Evolutionary conservation across 2,329 filamentous ascomycete species (phyloP).

Genomic region (Polychaeton citri): DNA sequence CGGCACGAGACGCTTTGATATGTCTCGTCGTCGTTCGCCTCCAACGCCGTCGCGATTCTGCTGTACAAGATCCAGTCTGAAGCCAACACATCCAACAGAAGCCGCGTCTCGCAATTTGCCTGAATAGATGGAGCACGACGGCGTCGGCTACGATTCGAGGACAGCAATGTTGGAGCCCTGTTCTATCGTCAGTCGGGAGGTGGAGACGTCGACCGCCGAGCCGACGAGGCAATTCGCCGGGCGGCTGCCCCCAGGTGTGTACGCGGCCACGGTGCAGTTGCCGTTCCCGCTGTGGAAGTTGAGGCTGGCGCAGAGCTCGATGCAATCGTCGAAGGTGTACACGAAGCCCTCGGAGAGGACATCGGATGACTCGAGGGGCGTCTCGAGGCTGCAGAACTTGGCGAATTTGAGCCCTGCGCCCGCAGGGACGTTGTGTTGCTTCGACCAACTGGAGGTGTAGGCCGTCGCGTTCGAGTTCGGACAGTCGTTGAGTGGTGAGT

Average conservation of each 20-base stretch:
- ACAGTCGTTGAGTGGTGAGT: conserved; percentile 18
- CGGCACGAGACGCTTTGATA: too few relatives aligned
- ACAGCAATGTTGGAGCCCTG: conserved; percentile 6
- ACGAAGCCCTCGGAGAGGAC: conserved; percentile 18
- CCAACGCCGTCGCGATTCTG: background rate
- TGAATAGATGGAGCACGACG: too few relatives aligned
- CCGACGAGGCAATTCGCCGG: conserved; percentile 22
- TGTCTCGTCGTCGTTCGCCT: background rate
- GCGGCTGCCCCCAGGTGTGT: conserved; percentile 11
- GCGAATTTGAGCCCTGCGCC: conserved; percentile 17
- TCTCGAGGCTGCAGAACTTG: conserved; percentile 19
- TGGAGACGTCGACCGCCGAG: conserved; percentile 4
- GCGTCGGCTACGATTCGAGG: background rate
- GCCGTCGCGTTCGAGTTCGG: conserved; percentile 17
- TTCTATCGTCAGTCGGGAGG: conserved; percentile 1
- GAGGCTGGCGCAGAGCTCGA: conserved; percentile 21
- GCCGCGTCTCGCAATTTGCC: too few relatives aligned
- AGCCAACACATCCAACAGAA: background rate
- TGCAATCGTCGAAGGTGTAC: conserved; percentile 23
- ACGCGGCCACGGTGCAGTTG: conserved; percentile 21
- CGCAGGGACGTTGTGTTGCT: conserved; percentile 2
- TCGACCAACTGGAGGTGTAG: conserved; percentile 16
- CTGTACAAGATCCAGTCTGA: background rate
- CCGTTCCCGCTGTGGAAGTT: conserved; percentile 10
- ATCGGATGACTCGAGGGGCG: conserved; percentile 11